Evolutionary conservation across 306 rosid species (phyloP), one percentile per base, ranked within the genome.

Genomic region (Quercus glauca): DNA sequence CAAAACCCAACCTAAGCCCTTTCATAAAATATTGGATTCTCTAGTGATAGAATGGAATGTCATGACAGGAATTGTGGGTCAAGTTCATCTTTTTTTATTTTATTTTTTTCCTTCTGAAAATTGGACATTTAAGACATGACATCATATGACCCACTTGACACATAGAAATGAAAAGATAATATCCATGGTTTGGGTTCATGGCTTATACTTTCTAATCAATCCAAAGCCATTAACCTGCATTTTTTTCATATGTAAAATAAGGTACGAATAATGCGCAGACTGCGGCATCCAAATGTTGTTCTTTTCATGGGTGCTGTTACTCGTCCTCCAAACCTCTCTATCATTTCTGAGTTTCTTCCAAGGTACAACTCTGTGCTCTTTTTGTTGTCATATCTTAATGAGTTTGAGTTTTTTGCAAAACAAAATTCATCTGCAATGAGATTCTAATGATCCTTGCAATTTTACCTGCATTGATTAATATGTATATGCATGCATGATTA

Each of bases 241-340:
- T 81, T 52, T 72, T 69, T 74, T 83, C 55, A 75, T 82, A 71
- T 78, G 73, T 79, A 57, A 79, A 76, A 69, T 80, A 82, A 95
- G 99, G 98, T 95, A 68, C 89, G 93, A 83, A 95, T 95, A 90
- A 95, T 95, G 99, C 97, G 98, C 19, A 91, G 94, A 61, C 83
- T 95, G 82, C 98, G 99, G 3, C 99, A 91, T 95, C 99, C 99
- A 52, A 95, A 95, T 81, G 88, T 95, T 78, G 98, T 95, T 82
- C 97, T 95, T 71, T 95, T 95, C 77, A 91, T 95, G 98, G 99
- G 99, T 81, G 99, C 99, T 63, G 97, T 95, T 84, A 95, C 98
- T 49, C 98, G 98, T 74, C 94, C 99, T 60, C 99, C 99, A 52
- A 84, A 93, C 81, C 99, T 95, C 75, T 95, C 99, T 64, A 95